These are phyloP conservation scores for Stachybotrys echinatus DNA, from an alignment of 2,329 filamentous ascomycete genomes.

Conservation along the genomic window DNA sequence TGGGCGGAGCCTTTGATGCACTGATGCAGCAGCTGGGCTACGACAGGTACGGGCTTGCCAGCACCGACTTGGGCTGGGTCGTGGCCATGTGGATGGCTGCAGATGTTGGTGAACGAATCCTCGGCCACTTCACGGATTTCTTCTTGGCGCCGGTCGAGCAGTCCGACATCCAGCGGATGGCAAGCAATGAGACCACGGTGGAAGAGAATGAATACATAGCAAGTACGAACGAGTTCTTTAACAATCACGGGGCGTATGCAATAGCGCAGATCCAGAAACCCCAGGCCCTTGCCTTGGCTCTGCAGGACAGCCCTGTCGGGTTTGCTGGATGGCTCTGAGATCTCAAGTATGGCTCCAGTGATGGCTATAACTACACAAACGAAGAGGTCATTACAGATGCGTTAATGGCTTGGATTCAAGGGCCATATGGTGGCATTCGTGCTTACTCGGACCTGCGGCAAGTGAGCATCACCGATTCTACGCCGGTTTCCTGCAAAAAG, in stretches of 20 bases:
- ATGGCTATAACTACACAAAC: neutral
- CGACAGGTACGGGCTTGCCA: conserved; percentile 8
- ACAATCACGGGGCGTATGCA: conserved; percentile 1
- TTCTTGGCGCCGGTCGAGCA: neutral
- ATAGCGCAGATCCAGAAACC: conserved; percentile 2
- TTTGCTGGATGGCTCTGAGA: conserved; percentile 4
- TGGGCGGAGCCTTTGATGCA: conserved; percentile 6
- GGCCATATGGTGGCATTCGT: conserved; percentile 1
- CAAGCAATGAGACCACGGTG: neutral
- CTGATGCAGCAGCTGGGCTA: conserved; percentile 13
- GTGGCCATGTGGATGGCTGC: conserved; percentile 7
- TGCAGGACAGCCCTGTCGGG: conserved; percentile 5
- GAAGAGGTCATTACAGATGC: conserved; percentile 4
- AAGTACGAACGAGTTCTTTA: neutral
- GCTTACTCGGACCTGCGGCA: neutral
- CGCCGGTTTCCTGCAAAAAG: neutral
- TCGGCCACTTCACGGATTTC: conserved; percentile 5
- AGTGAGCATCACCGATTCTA: neutral
- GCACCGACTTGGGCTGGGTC: conserved; percentile 8
- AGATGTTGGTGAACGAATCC: conserved; percentile 4
- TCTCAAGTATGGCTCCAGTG: neutral
- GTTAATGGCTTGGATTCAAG: conserved; percentile 4
- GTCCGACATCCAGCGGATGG: neutral
- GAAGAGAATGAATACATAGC: conserved; percentile 4
- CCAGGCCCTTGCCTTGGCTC: neutral